Evolutionary conservation across 1,139 yeast genomes (phyloP), one percentile per base, ranked within the genome.

Genomic region (Candida pseudoviswanathii): DNA sequence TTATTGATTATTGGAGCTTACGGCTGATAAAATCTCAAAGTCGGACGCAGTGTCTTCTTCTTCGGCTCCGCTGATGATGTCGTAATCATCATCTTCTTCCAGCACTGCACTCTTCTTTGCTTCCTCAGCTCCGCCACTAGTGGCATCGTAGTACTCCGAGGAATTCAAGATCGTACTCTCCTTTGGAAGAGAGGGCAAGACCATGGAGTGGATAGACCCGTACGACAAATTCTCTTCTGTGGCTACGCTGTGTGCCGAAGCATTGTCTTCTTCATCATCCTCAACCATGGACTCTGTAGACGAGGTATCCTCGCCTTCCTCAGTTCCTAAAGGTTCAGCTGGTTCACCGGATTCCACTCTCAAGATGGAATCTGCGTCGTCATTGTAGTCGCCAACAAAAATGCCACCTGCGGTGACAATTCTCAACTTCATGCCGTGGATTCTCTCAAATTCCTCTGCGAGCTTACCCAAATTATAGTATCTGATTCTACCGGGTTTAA

Each of bases 11-110:
- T 55, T 51, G 32, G 63, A 57, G n/a, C 50, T 57, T 21, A 59
- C 60, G 21, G 74, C 65, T 1, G 78, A 70, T 50, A 75, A 67
- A 22, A 75, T 59, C 53, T 75, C 80, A 54, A 58, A 75, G 54
- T 75, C 80, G 3, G 78, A 73, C 9, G 58, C 68, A 38, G 56
- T 50, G 25, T 65, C 71, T 21, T 60, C 65, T 9, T 58, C 73
- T 43, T 61, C 67, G 32, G 56, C 59, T 36, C 59, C 61, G 51
- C 76, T 71, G 37, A 73, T 62, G 47, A 73, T 57, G 51, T 71
- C 78, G 44, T 65, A 71, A 43, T 69, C 77, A 22, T 46, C 51
- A 10, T 43, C 49, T 21, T 51, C 44, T 21, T 43, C 47, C 8
- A 44, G 40, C 8, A 37, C 43, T 10, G 16, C 31, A 22, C 39